phyloP scores from a whole-genome alignment of 495 filamentous ascomycete species.

The Polyplosphaeria fusca region DNA sequence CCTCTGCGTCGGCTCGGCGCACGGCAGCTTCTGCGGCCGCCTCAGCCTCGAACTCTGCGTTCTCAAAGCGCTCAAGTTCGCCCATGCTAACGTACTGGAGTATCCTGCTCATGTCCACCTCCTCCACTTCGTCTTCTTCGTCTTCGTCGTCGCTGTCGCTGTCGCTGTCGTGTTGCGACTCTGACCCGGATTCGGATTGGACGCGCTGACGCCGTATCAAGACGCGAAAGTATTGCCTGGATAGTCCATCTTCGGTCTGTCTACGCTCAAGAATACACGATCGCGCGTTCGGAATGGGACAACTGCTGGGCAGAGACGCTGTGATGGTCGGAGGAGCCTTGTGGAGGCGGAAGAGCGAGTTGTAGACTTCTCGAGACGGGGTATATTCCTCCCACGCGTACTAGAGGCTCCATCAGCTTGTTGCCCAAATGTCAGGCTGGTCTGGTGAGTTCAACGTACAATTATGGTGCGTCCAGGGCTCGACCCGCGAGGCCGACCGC shows the following conservation, averaged over 20 bases:
- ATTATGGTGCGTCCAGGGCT: background rate
- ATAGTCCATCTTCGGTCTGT: conserved; percentile 6
- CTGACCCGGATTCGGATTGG: background rate
- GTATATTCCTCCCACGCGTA: conserved; percentile 19
- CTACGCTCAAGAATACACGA: conserved; percentile 11
- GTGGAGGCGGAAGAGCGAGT: conserved; percentile 8
- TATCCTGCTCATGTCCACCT: conserved; percentile 15
- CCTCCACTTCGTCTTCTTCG: background rate
- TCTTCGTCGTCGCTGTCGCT: background rate
- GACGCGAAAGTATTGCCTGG: conserved; percentile 6
- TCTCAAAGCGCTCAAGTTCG: conserved; percentile 23
- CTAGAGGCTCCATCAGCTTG: background rate
- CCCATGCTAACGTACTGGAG: conserved; percentile 3
- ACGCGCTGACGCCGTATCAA: background rate
- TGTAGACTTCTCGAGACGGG: conserved; percentile 17
- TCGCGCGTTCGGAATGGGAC: conserved; percentile 14
- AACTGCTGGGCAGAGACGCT: conserved; percentile 1
- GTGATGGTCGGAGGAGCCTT: conserved; percentile 16
- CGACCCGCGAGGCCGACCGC: conserved; percentile 1
- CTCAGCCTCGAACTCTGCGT: conserved; percentile 15
- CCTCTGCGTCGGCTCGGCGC: conserved; percentile 5
- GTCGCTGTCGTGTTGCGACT: background rate
- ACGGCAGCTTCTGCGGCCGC: conserved; percentile 1
- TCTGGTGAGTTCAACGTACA: background rate
- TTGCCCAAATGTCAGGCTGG: background rate